Conservation (phyloP, 257 asterid genomes). For the Solanum paucissectum region DNA sequence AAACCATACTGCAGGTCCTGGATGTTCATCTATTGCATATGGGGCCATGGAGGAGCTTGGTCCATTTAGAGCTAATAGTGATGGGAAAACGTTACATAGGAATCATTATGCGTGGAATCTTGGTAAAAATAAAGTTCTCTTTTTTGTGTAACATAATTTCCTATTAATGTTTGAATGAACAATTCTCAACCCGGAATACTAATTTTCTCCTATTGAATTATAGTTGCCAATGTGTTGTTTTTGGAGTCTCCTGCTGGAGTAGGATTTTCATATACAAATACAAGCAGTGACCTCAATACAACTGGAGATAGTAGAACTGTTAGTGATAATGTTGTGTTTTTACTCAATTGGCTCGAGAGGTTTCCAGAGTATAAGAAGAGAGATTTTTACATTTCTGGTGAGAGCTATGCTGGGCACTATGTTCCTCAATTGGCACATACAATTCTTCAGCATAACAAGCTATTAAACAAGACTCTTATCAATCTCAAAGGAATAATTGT, state of each 20-base stretch:
- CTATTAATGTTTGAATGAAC: not conserved
- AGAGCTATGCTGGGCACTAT: conserved; percentile 40
- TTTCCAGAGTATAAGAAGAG: conserved; percentile 26
- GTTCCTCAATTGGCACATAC: conserved; percentile 31
- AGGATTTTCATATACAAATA: conserved; percentile 49
- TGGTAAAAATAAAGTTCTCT: not conserved
- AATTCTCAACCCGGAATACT: not conserved
- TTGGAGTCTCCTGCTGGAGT: conserved; percentile 39
- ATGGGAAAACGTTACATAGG: conserved; percentile 21
- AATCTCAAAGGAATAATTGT: conserved; percentile 36
- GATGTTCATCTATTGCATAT: conserved; percentile 35
- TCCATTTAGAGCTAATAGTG: conserved; percentile 30
- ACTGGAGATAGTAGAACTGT: conserved; percentile 25
- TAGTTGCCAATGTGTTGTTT: conserved; percentile 36
- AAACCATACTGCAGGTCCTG: conserved; percentile 21
- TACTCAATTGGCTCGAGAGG: conserved; percentile 35
- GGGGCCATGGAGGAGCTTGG: conserved; percentile 41
- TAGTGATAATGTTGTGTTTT: conserved; percentile 22
- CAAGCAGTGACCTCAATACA: conserved; percentile 8
- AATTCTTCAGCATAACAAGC: conserved; percentile 16
- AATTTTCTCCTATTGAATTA: not conserved
- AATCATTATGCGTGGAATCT: conserved; percentile 31
- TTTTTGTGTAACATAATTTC: not conserved
- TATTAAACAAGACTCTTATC: conserved; percentile 6
- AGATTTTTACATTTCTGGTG: conserved; percentile 30